These are phyloP conservation scores for Wallemia ichthyophaga DNA, from an alignment of 1,284 basidiomycete genomes.

Conservation along the genomic window DNA sequence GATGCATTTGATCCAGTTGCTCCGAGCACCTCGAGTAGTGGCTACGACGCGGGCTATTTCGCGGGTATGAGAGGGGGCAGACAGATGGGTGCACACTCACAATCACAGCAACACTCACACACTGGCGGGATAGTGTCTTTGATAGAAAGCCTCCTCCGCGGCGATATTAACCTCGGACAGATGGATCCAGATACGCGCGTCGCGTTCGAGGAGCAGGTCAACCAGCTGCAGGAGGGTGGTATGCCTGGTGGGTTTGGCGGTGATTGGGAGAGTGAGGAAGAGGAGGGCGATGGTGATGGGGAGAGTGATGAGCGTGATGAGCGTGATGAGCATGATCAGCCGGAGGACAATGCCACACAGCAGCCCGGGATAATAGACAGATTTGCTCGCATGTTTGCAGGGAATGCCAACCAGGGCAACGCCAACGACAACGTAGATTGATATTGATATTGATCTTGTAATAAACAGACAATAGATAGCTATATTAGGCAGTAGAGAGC, in stretches of 20 bases:
- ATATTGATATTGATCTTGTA: neutral
- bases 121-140: conserved; percentile 6
- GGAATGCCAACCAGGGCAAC: neutral
- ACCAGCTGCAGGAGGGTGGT: neutral
- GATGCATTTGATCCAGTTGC: conserved; percentile 55
- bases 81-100: too few species aligned
- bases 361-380: too few species aligned
- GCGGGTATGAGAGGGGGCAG: conserved; percentile 16
- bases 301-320: neutral
- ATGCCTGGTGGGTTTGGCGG: neutral
- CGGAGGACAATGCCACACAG: too few species aligned
- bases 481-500: neutral
- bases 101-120: too few species aligned
- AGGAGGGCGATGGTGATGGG: neutral
- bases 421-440: neutral
- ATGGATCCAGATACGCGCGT: conserved; percentile 1
- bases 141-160: conserved; percentile 17
- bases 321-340: too few species aligned
- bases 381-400: neutral
- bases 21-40: conserved; percentile 25
- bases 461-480: neutral
- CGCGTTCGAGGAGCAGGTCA: neutral
- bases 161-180: conserved; percentile 7
- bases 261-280: neutral
- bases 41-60: conserved; percentile 44